Evolutionary conservation across 306 rosid genomes (phyloP), one percentile per base, ranked within the genome.

Genomic region (Glycyrrhiza uralensis): DNA sequence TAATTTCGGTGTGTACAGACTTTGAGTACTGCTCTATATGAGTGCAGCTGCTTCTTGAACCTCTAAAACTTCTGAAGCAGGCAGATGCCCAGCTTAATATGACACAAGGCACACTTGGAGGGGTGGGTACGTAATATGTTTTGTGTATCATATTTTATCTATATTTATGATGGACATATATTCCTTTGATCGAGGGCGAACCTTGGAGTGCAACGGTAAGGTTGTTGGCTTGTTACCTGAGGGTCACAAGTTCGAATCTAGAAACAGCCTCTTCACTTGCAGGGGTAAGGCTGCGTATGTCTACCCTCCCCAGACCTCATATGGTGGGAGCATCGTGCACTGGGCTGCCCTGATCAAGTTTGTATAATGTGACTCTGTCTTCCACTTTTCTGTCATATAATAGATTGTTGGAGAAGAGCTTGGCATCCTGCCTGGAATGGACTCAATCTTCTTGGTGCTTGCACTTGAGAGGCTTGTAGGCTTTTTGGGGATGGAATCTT

Each of bases 391-490:
- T 74, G 18, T 72, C 30, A 50, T 52, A 52, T 60, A 63, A 64
- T 76, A 94, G 98, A 86, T 94, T 32, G 92, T 94, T 32, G 98
- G 97, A 67, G 98, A 94, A 82, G 98, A 94, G 87, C 97, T 94
- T 61, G 97, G 97, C 20, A 83, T 93, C 75, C 86, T 93, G 22
- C 98, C 94, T 24, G 98, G 94, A 71, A 93, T 89, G 96, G 98
- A 94, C 77, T 76, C 98, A 2, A 79, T 91, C 60, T 80, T 91
- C 71, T 84, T 77, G 4, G 78, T 86, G 44, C 80, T 85, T 29
- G 82, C 85, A 20, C 92, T 91, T 50, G 97, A 87, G 80, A 91
- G 85, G 76, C 85, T 80, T 78, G 79, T 86, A 4, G 84, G 90
- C 41, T 81, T 90, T 68, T 83, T 85, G 41, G 72, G 88, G 66